phyloP scores from a whole-genome alignment of 176 grass and related monocot genomes.

The Zoysia pacifica region DNA sequence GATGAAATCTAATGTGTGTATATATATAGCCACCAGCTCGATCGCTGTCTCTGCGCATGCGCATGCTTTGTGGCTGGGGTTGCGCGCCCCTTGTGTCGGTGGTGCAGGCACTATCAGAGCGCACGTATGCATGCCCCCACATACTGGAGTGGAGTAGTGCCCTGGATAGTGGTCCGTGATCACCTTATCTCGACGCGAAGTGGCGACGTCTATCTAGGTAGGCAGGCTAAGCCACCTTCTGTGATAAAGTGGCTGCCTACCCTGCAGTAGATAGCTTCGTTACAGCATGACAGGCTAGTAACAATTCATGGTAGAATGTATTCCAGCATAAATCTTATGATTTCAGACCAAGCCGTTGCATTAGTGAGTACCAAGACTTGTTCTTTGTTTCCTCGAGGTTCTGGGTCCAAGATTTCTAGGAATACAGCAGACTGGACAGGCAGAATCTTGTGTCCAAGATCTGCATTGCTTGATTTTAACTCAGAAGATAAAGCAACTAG shows the following conservation, averaged over 20 bases:
- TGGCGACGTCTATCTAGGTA: conserved; percentile 2
- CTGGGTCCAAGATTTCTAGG: no score
- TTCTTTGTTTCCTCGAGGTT: no score
- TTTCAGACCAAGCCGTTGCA: no score
- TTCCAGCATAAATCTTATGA: no score
- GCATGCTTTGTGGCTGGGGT: not conserved
- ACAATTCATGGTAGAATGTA: not conserved
- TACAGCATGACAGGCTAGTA: not conserved
- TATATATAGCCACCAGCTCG: not conserved
- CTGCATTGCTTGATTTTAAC: no score
- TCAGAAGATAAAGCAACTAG: no score
- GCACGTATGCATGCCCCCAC: not conserved
- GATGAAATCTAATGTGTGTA: not conserved
- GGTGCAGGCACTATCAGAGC: conserved; percentile 6
- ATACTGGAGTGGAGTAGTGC: not conserved
- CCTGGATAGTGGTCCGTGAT: conserved; percentile 14
- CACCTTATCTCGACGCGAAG: conserved; percentile 32
- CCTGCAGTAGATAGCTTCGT: not conserved
- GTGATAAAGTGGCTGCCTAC: not conserved
- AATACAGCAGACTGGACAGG: no score
- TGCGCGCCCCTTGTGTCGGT: not conserved
- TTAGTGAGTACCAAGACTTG: no score
- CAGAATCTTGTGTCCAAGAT: no score
- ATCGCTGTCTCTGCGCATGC: not conserved
- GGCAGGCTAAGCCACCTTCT: not conserved